These are phyloP conservation scores for Boletus huronensis DNA, from an alignment of 768 basidiomycete species.

Conservation along the genomic window DNA sequence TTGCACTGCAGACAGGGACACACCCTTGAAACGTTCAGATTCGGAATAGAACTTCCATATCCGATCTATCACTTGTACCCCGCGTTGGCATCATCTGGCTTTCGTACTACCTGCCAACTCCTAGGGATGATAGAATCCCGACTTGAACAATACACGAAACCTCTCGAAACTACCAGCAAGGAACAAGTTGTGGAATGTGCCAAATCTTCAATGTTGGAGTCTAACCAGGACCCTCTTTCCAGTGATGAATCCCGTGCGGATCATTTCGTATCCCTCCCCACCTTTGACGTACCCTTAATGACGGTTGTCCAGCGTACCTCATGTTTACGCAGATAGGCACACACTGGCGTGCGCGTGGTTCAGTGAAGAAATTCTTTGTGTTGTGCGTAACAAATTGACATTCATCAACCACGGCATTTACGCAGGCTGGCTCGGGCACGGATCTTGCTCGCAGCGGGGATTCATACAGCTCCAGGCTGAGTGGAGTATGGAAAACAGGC, in stretches of 20 bases:
- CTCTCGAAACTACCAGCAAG: background rate
- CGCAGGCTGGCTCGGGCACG: background rate
- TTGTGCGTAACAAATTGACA: slow-evolving; percentile 1
- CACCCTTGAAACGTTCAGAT: background rate
- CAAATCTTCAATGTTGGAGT: background rate
- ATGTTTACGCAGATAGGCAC: background rate
- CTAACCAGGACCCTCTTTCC: background rate
- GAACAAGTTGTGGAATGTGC: background rate
- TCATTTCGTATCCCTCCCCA: background rate
- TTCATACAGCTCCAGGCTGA: slow-evolving; percentile 11
- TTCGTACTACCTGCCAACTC: background rate
- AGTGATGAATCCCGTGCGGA: background rate
- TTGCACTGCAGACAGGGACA: background rate
- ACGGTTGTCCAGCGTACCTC: background rate
- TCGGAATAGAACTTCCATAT: background rate
- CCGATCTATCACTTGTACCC: background rate
- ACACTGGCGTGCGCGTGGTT: slow-evolving; percentile 1
- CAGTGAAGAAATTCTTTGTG: slow-evolving; percentile 5
- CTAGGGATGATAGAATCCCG: background rate
- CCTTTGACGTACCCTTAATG: background rate
- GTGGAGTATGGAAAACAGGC: background rate
- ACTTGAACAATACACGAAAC: background rate
- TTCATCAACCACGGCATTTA: background rate
- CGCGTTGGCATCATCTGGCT: background rate
- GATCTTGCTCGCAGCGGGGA: slow-evolving; percentile 2